Evolutionary conservation across 768 basidiomycete species (phyloP).

Genomic region (Lactifluus subvellereus): DNA sequence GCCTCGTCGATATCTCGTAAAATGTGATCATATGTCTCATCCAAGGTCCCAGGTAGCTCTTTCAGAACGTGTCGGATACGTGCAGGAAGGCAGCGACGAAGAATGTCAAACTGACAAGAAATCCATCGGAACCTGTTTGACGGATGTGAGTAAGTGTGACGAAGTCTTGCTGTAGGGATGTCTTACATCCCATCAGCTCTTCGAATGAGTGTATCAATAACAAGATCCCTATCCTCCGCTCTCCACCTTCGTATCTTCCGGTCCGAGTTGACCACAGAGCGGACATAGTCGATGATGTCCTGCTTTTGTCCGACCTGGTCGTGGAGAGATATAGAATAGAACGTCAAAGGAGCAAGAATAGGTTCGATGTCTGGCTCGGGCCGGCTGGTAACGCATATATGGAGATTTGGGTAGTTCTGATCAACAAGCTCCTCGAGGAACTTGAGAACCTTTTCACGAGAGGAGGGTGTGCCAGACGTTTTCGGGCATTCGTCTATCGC

Average conservation of each 20-base stretch:
- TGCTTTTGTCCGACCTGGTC: background rate
- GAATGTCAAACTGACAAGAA: background rate
- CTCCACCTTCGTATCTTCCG: background rate
- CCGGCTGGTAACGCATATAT: background rate
- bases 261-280: background rate
- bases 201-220: background rate
- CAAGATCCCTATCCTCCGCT: background rate
- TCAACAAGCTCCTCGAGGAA: background rate
- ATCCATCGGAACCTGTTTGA: background rate
- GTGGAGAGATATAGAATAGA: background rate
- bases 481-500: slow-evolving; percentile 2
- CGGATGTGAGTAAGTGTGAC: background rate
- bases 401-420: background rate
- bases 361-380: background rate
- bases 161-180: background rate
- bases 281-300: background rate
- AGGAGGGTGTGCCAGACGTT: background rate
- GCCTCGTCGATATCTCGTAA: background rate
- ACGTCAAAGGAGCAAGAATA: background rate
- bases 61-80: background rate
- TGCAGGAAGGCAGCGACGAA: background rate
- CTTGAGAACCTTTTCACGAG: background rate
- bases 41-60: background rate
- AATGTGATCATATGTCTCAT: background rate
- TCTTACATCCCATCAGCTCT: background rate